These are phyloP conservation scores for Asparagopsis taxiformis DNA, from an alignment of 31 red algal genomes.

Conservation along the genomic window DNA sequence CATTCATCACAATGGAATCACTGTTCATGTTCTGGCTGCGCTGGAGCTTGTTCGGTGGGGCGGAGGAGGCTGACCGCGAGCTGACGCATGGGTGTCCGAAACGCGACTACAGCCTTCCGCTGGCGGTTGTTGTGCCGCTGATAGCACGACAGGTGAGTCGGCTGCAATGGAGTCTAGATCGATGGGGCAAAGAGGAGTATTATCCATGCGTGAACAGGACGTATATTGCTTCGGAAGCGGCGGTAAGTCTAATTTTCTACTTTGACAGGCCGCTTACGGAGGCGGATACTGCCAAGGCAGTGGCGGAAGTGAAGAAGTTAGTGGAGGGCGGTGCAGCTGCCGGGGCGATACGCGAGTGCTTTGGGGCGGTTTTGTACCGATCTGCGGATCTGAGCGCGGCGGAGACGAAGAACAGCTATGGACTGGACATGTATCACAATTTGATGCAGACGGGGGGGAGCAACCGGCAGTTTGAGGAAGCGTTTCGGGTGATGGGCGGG, in stretches of 20 bases:
- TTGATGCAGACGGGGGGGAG: constrained; percentile 70
- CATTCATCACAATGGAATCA: constrained; percentile 37
- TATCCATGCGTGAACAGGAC: constrained; percentile 49
- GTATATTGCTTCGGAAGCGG: background rate
- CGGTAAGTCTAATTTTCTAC: constrained; percentile 28
- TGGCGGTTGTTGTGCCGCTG: constrained; percentile 82
- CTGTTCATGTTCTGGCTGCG: constrained; percentile 49
- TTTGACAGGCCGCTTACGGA: constrained; percentile 21
- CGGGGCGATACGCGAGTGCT: constrained; percentile 41
- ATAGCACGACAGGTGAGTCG: constrained; percentile 57
- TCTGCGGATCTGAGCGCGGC: constrained; percentile 40
- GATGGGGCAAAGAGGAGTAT: constrained; percentile 35
- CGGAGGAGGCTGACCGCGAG: constrained; percentile 1
- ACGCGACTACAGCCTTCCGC: constrained; percentile 6
- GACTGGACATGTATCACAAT: constrained; percentile 42
- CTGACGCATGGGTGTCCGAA: constrained; percentile 28
- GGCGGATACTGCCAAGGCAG: constrained; percentile 5
- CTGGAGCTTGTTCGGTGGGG: constrained; percentile 23
- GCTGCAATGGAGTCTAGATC: constrained; percentile 25
- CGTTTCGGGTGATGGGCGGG: constrained; percentile 4
- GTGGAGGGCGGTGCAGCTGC: constrained; percentile 17
- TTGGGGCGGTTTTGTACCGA: constrained; percentile 31
- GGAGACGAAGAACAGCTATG: constrained; percentile 52
- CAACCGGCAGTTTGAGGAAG: constrained; percentile 65
- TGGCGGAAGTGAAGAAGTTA: background rate